Evolutionary conservation across 768 basidiomycete species (phyloP), one percentile per base, ranked within the genome.

Genomic region (Boletus speciosus): DNA sequence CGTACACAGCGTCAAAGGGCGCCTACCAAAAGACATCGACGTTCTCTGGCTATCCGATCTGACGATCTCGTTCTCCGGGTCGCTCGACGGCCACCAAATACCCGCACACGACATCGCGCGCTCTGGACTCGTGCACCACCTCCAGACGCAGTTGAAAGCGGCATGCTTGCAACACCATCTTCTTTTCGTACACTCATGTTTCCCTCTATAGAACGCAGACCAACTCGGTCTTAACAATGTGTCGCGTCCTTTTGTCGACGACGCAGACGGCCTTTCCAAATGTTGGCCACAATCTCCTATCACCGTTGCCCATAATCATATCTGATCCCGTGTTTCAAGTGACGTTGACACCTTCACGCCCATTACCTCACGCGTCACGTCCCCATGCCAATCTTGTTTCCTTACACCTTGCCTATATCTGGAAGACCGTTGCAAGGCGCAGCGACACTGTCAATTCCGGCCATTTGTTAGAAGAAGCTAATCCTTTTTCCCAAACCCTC

Each of bases 181-280:
- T 50, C 51, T 40, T 50, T 23, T 40, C 39, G 38, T 58, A 52
- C 37, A 27, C 59, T 63, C 50, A 65, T 39, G 9, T 39, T 37
- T 37, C 47, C 44, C 31, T 54, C 52, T 61, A 19, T 19, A 90
- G 88, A 89, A 90, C 66, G 73, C 81, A 19, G 58, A 63, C 38
- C 75, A 76, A 54, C 77, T 90, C 11, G 85, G 83, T 36, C 69
- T 90, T 49, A 77, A 77, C 54, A 74, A 71, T 45, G 71, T 88
- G 38, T 86, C 86, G n/a, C 71, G 76, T 54, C 61, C 78, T 21
- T 76, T 76, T 57, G 64, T 82, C 21, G 78, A 79, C 58, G 71
- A 77, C 21, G 66, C 72, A 42, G 78, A 78, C 53, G 73, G 70
- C 46, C 57, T 66, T 9, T 65, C 71, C 32, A 79, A 75, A 70